These are phyloP conservation scores for Boletus rubroflammeus DNA, from an alignment of 768 basidiomycete species.

Conservation along the genomic window DNA sequence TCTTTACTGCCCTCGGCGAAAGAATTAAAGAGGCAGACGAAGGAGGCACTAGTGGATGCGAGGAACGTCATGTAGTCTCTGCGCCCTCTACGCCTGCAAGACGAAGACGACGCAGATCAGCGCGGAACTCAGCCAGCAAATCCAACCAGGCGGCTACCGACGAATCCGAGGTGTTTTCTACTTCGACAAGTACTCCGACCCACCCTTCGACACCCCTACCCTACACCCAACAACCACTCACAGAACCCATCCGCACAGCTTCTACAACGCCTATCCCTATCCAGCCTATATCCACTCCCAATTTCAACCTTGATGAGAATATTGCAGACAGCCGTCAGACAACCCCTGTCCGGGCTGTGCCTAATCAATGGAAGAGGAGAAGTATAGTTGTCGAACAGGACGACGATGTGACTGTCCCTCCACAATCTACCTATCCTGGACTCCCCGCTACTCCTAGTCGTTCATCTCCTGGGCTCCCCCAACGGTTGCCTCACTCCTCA, in stretches of 20 bases:
- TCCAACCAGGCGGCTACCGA: slow-evolving; percentile 43
- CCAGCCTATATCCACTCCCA: slow-evolving; percentile 26
- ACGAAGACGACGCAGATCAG: slow-evolving; percentile 55
- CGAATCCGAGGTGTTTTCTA: slow-evolving; percentile 41
- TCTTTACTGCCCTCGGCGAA: slow-evolving; percentile 62
- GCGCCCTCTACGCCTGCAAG: slow-evolving; percentile 47
- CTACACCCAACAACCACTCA: slow-evolving; percentile 29
- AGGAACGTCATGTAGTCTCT: slow-evolving; percentile 43
- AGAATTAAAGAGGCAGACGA: slow-evolving; percentile 58
- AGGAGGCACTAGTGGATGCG: slow-evolving; percentile 57
- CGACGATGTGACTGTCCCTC: slow-evolving; percentile 50
- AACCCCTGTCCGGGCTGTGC: slow-evolving; percentile 32
- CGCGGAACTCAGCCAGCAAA: slow-evolving; percentile 34
- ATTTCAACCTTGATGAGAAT: slow-evolving; percentile 29
- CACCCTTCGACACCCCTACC: slow-evolving; percentile 52
- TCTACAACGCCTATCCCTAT: slow-evolving; percentile 29
- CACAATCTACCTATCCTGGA: slow-evolving; percentile 36
- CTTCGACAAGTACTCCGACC: slow-evolving; percentile 58
- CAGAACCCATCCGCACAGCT: slow-evolving; percentile 27
- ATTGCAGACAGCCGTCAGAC: slow-evolving; percentile 31
- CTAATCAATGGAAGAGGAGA: slow-evolving; percentile 47
- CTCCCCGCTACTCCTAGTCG: slow-evolving; percentile 44
- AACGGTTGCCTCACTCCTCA: slow-evolving; percentile 47
- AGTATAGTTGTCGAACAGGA: slow-evolving; percentile 71
- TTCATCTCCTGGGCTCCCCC: slow-evolving; percentile 26